Percentiles rank a stretch among this genome's conserved stretches.
Evolutionary conservation across 305 asterid genomes (phyloP).

Genomic region (Euphrasia arctica): DNA sequence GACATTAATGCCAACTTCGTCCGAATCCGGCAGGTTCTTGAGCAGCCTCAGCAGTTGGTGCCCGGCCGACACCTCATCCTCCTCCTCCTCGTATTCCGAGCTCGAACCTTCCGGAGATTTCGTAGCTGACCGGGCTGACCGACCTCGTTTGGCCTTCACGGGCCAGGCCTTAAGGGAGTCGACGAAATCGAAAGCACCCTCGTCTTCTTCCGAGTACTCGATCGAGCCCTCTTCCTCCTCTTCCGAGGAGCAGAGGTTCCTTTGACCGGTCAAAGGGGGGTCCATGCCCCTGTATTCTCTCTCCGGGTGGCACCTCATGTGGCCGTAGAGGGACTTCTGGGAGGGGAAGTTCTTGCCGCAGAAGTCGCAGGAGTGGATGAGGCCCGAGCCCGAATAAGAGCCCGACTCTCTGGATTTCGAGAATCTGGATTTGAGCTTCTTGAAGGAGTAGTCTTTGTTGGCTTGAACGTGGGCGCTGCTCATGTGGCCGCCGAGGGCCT

Average conservation of each 20-base stretch:
- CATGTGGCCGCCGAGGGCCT: conserved; percentile 83
- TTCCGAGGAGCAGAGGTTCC: background rate
- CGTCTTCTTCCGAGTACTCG: conserved; percentile 2
- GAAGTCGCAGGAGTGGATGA: conserved; percentile 23
- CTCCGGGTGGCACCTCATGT: conserved; percentile 70
- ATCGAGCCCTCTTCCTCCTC: background rate
- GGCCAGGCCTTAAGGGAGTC: conserved; percentile 32
- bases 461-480: conserved; percentile 84
- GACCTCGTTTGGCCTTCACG: conserved; percentile 31
- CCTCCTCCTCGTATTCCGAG: conserved; percentile 16
- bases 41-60: conserved; percentile 28
- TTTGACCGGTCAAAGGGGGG: conserved; percentile 37
- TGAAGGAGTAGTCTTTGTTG: conserved; percentile 32
- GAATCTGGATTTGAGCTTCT: conserved; percentile 32
- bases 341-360: conserved; percentile 32
- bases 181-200: background rate
- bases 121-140: background rate
- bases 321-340: conserved; percentile 50
- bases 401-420: background rate
- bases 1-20: background rate
- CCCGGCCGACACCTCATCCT: conserved; percentile 3
- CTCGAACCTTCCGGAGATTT: background rate
- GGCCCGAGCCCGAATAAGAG: background rate
- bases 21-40: background rate
- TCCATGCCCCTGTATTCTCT: conserved; percentile 55